A percentile compares a stretch with the other conserved stretches of the same genome.
phyloP scores from a whole-genome alignment of 371 early-diverging fungal genomes.

The Syncephalastrum racemosum region DNA sequence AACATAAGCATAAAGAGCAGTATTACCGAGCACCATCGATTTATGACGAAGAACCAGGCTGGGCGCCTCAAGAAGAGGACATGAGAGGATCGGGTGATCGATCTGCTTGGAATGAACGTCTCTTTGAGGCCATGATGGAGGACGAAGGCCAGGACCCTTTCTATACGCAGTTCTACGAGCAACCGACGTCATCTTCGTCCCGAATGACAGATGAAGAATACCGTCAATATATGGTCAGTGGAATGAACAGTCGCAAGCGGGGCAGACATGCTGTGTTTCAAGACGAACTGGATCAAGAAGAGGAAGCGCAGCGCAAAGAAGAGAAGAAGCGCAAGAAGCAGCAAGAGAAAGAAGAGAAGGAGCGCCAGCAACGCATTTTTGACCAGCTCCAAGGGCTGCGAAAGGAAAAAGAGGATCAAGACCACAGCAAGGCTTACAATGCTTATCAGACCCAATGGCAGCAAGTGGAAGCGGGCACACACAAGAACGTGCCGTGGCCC shows the following conservation, averaged over 20 bases:
- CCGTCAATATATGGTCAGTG: conserved; percentile 38
- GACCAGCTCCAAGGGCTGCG: conserved; percentile 13
- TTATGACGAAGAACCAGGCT: conserved; percentile 39
- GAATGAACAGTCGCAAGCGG: conserved; percentile 30
- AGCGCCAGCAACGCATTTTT: conserved; percentile 15
- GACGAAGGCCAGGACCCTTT: conserved; percentile 48
- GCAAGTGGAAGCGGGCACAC: conserved; percentile 15
- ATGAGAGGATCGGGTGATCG: conserved; percentile 13
- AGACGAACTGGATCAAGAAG: conserved; percentile 20
- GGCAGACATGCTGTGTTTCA: conserved; percentile 10
- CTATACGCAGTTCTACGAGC: conserved; percentile 23
- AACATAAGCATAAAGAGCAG: background rate
- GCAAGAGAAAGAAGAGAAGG: conserved; percentile 20
- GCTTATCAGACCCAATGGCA: conserved; percentile 22
- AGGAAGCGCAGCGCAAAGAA: conserved; percentile 16
- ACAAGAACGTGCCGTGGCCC: conserved; percentile 48
- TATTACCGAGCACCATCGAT: conserved; percentile 15
- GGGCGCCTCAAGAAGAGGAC: conserved; percentile 26
- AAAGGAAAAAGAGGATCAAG: conserved; percentile 12
- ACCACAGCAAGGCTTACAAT: conserved; percentile 14
- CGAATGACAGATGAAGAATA: conserved; percentile 48
- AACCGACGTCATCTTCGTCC: conserved; percentile 7
- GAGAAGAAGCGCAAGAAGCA: conserved; percentile 12
- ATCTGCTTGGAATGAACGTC: conserved; percentile 32
- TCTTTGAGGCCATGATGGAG: conserved; percentile 50